Base-by-base conservation (phyloP, 1,139 yeast genomes). In the Yamadazyma atlantica region DNA sequence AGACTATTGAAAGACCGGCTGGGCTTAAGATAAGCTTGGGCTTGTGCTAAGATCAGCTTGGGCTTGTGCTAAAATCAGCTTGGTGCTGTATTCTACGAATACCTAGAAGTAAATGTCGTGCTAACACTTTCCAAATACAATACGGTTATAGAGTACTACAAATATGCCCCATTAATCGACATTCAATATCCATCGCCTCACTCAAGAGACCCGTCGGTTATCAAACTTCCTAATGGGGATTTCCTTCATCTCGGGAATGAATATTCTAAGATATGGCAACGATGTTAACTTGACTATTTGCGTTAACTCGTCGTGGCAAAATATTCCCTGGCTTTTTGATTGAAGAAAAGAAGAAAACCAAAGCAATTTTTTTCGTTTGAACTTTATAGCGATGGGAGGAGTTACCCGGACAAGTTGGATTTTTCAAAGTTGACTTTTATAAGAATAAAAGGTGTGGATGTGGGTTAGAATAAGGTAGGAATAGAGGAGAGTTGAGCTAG, bases 291-390 rank as follows among this genome's bases (percentile, higher is more conserved):
- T 75, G 80, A 73, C 68, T 65, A 67, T 72, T 47, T 71, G 62
- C 79, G 72, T 76, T 70, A 73, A 64, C 75, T 66, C 82, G 82
- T 67, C 83, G 83, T 78, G 83, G 83, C 83, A 78, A 75, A 74
- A 49, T 72, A 66, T 74, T 75, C 78, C 82, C 82, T 67, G 56
- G 64, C 78, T 74, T 78, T 78, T 78, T 76, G 81, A 75, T 76
- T 76, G 58, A 53, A 54, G 70, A 68, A 66, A 13, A 16, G 16
- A n/a, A 28, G 19, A 49, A 46, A 53, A 50, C 44, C 31, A 30
- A 39, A 40, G 37, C 19, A 18, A 37, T 37, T 30, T 22, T 21
- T 32, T 16, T 14, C 14, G 15, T 14, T 9, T 17, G n/a, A 19
- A n/a, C 16, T 30, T 17, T 30, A 30, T 30, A 30, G 33, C 22